Evolutionary conservation across 2,329 filamentous ascomycete species (phyloP), one percentile per base, ranked within the genome.

Genomic region (Didymosphaeria variabile): DNA sequence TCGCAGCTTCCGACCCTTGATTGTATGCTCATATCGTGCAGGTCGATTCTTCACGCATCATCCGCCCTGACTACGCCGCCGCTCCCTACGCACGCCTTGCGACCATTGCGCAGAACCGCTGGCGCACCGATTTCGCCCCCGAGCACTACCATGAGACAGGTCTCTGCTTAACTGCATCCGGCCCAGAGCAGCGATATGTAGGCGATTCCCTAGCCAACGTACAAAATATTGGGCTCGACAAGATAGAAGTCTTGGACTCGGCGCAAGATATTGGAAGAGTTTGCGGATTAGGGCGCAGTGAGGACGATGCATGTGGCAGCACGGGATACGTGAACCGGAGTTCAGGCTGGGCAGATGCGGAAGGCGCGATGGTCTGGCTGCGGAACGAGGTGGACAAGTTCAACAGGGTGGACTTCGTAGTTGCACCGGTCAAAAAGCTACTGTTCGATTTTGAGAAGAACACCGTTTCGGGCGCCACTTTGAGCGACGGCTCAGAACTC

Each of bases 341-440:
- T 31, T 90, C 89, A 42, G 93, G 93, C 6, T 97, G 93, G 93
- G 92, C 90, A 2, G 86, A 97, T 73, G 92, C 92, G 0, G 89
- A 89, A 63, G 85, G 84, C 49, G 87, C 85, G 15, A 91, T 94
- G 88, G 77, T 82, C 47, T 91, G 86, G 83, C 76, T 91, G 17
- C 84, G 86, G 59, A 72, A 81, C 46, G 79, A 83, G 56, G 86
- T 88, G 26, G 81, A 84, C 40, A 82, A 79, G 9, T 84, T 86
- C 8, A 82, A 84, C 10, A 83, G 88, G 5, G 79, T 86, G 9
- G 75, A 79, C 0, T 85, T 86, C 62, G 72, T 82, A 40, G 81
- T 79, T 1, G 83, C 77, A 2, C 85, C 91, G 23, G 80, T 83
- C 10, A 72, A 74, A 46, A 75, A 76, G 21, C 73, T 84, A 5